Percentiles rank a stretch among this genome's conserved stretches.
phyloP scores from a whole-genome alignment of 129 eudicot genomes.

The Heracleum sosnowskyi region DNA sequence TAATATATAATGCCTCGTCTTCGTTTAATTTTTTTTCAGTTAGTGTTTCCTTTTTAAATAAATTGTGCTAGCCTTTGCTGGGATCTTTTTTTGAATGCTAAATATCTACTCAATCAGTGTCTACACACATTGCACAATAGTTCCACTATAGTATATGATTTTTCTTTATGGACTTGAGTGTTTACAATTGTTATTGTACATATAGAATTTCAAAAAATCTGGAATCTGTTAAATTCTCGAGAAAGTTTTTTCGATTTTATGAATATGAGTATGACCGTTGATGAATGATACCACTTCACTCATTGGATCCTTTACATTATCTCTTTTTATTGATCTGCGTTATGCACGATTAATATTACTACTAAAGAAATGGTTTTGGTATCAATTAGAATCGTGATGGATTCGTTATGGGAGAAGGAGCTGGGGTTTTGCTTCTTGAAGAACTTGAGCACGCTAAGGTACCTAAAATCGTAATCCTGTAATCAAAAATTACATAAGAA shows the following conservation, averaged over 20 bases:
- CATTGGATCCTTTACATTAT: background rate
- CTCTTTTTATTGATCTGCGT: slow-evolving; percentile 1
- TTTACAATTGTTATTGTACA: background rate
- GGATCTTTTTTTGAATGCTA: background rate
- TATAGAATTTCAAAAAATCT: background rate
- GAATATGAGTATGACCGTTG: background rate
- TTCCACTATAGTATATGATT: background rate
- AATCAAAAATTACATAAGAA: background rate
- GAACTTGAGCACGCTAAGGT: slow-evolving; percentile 98
- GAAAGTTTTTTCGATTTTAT: background rate
- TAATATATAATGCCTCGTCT: background rate
- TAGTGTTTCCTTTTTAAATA: background rate
- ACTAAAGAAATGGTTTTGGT: background rate
- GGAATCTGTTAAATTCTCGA: background rate
- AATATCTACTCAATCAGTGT: background rate
- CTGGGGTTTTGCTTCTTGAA: slow-evolving; percentile 86
- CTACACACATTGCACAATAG: background rate
- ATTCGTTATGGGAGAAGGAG: slow-evolving; percentile 98
- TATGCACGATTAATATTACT: background rate
- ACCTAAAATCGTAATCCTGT: background rate
- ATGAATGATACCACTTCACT: slow-evolving; percentile 8
- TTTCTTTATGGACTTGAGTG: background rate
- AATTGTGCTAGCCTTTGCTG: background rate
- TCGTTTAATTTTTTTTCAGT: slow-evolving; percentile 5
- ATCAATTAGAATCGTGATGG: slow-evolving; percentile 81